Base-by-base conservation (phyloP, 169 alveolate species). In the Cryptosporidium sp. region DNA sequence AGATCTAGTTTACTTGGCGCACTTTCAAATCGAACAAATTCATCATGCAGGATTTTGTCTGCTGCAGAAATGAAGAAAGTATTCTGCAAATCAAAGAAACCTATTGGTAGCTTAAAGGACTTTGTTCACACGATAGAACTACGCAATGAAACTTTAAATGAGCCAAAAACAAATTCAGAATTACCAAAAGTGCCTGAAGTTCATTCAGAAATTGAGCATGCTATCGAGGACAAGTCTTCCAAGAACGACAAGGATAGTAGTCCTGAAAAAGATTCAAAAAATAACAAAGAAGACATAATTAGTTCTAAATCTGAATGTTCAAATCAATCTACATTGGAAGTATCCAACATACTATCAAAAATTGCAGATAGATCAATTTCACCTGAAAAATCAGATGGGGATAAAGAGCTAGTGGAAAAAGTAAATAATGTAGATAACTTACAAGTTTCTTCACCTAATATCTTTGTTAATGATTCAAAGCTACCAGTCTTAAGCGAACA, bases 21-120 rank as follows among this genome's bases (percentile, higher is more conserved):
- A 37, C 29, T 80, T n/a, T 42, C 60, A 44, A 80, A 67, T 67
- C 52, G 60, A 48, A 5, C 80, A 62, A 48, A 65, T 48, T 62
- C 89, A n/a, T 80, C 80, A 21, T 80, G 80, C 23, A 60, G 68
- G 39, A 80, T 80, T 14, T 70, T 80, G 9, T 62, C 89, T 80
- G 89, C 89, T 35, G 89, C 89, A 12, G 89, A 80, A 60, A 80
- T 80, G 89, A 80, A 62, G 29, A 60, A 67, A 80, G 67, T 60
- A 39, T 80, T 80, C 29, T 80, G 89, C 26, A 80, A 48, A 45
- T 60, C 75, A 26, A 80, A 53, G 37, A 80, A 45, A 80, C 89
- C 89, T 7, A 65, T 80, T 29, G 89, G 89, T 16, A 35, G 51
- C 26, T 48, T 80, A 29, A 60, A 65, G 3, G 89, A 80, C 67